Conservation (phyloP, 164 flowering plant species). For the Dillenia turbinata region DNA sequence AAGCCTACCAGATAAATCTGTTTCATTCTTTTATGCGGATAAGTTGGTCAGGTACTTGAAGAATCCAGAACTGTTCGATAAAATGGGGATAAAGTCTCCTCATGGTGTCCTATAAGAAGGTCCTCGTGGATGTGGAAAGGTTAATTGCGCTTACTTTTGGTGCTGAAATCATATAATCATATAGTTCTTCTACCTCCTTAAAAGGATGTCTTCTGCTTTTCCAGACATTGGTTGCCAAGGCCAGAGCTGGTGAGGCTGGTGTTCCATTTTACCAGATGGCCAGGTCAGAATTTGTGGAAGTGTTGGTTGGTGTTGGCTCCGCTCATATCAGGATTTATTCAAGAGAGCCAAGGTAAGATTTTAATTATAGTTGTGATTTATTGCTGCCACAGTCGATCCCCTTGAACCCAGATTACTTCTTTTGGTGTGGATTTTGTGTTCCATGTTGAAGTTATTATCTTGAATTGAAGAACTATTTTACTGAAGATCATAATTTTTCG, state of each 20-base stretch:
- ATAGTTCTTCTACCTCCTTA: background rate
- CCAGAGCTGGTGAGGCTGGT: slow-evolving; percentile 99
- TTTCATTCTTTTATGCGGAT: slow-evolving; percentile 6
- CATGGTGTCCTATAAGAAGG: slow-evolving; percentile 99
- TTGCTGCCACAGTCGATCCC: too few species aligned
- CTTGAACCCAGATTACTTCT: too few species aligned
- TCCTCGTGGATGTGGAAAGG: slow-evolving; percentile 99
- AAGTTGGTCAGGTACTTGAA: slow-evolving; percentile 93
- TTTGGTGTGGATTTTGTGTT: background rate
- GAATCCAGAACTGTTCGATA: slow-evolving; percentile 92
- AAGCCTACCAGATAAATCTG: too few species aligned
- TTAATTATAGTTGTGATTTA: background rate
- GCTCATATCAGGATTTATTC: slow-evolving; percentile 96
- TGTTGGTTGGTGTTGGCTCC: slow-evolving; percentile 97
- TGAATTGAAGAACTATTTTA: background rate
- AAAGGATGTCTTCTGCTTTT: slow-evolving; percentile 9
- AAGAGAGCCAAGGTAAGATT: slow-evolving; percentile 82
- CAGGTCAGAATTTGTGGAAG: slow-evolving; percentile 98
- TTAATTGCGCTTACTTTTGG: slow-evolving; percentile 18
- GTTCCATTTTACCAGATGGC: slow-evolving; percentile 99
- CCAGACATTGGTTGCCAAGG: slow-evolving; percentile 98
- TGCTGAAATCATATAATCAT: background rate
- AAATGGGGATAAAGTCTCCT: slow-evolving; percentile 96
- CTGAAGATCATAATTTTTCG: slow-evolving; percentile 8
- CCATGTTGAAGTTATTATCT: background rate